Evolutionary conservation across 805 yeast species (phyloP).

Genomic region (Debaryomyces prosopidis): DNA sequence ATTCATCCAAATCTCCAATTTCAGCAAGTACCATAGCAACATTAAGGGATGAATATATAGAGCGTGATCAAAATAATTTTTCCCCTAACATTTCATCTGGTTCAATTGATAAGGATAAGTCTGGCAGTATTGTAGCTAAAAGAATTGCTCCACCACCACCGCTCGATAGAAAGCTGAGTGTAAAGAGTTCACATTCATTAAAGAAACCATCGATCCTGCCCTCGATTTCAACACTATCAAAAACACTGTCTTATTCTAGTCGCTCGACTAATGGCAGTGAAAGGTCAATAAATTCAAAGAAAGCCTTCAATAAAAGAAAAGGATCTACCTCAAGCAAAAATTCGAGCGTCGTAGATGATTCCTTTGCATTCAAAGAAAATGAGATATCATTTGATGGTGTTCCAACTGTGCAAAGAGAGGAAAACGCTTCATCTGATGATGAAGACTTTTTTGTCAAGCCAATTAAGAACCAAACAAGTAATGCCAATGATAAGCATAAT

Average conservation of each 20-base stretch:
- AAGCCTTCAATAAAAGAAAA: slow-evolving; percentile 5
- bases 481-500: slow-evolving; percentile 5
- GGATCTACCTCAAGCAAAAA: slow-evolving; percentile 10
- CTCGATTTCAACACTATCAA: slow-evolving; percentile 7
- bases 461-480: background rate
- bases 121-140: slow-evolving; percentile 55
- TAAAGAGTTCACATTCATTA: slow-evolving; percentile 4
- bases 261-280: slow-evolving; percentile 11
- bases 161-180: slow-evolving; percentile 12
- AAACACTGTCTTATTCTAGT: slow-evolving; percentile 11
- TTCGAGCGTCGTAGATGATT: slow-evolving; percentile 9
- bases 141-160: slow-evolving; percentile 78
- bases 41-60: slow-evolving; percentile 19
- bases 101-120: slow-evolving; percentile 7
- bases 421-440: slow-evolving; percentile 27
- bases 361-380: slow-evolving; percentile 68
- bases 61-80: background rate
- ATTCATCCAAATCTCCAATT: slow-evolving; percentile 31
- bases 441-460: slow-evolving; percentile 26
- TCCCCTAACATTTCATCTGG: background rate
- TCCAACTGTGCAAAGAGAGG: slow-evolving; percentile 37
- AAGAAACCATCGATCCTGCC: slow-evolving; percentile 5
- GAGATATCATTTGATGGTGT: slow-evolving; percentile 73
- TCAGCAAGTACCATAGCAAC: slow-evolving; percentile 36
- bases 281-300: slow-evolving; percentile 7